Evolutionary conservation across 192 early-diverging fungal genomes (phyloP), one percentile per base, ranked within the genome.

Genomic region (Backusella parvicylindrica): DNA sequence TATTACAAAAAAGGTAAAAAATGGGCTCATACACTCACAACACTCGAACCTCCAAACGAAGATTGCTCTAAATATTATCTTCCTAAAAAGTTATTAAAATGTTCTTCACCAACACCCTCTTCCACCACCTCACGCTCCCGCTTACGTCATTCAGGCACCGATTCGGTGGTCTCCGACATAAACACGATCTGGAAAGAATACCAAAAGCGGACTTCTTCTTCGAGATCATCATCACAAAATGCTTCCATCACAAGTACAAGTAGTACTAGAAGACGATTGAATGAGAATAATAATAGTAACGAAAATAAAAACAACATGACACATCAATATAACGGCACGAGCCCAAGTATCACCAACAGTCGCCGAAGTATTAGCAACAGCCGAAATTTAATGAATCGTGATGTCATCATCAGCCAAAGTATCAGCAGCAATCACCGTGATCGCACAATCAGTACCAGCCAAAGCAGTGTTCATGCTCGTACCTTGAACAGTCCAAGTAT

Each of bases 181-280:
- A 37, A 43, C 9, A 47, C 26, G 15, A 70, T 70, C 11, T 70
- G 68, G 68, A 70, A 47, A 70, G 68, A 70, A 38, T 70, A 70
- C 28, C 68, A 70, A 28, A 60, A 60, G 12, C 53, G 11, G 53
- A 60, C 12, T 1, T 43, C 53, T 12, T 28, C 53, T 28, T 28
- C 53, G 2, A 60, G 21, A 60, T 26, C 53, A 60, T 43, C 41
- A 43, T 60, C 26, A 28, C 21, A 60, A 13, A 9, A 60, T 26
- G n/a, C 18, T 47, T 47, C 43, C 18, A 47, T 47, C 18, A 47
- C 43, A 47, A 47, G 43, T 16, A 47, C 43, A 6, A 47, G 43
- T 47, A 47, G 43, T 15, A 47, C 6, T 15, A 15, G 13, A 60
- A 60, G 53, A 56, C 8, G 26, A 60, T 12, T 60, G 53, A 26